Percentiles rank a stretch among this genome's conserved stretches.
Evolutionary conservation across 805 yeast species (phyloP).

Genomic region (Candida manassasensis): DNA sequence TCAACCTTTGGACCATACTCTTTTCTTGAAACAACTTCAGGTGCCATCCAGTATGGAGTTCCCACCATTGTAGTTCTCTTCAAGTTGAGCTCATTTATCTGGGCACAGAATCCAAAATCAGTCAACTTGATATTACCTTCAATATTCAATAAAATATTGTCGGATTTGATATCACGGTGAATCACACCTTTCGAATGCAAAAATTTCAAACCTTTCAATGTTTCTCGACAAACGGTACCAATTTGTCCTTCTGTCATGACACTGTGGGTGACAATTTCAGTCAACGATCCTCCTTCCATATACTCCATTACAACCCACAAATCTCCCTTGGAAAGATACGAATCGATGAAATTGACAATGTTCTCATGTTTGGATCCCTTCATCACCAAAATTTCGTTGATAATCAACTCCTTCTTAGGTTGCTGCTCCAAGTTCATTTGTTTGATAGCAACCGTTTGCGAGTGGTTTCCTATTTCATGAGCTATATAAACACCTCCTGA

Average conservation of each 20-base stretch:
- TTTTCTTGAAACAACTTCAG: constrained; percentile 92
- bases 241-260: constrained; percentile 92
- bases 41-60: constrained; percentile 99
- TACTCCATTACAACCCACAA: constrained; percentile 98
- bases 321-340: constrained; percentile 71
- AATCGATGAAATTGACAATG: constrained; percentile 90
- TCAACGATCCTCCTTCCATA: constrained; percentile 97
- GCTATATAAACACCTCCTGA: constrained; percentile 97
- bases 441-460: constrained; percentile 80
- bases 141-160: constrained; percentile 78
- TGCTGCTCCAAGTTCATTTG: constrained; percentile 94
- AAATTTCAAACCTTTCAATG: constrained; percentile 79
- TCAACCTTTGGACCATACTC: constrained; percentile 97
- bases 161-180: constrained; percentile 95
- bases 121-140: constrained; percentile 90
- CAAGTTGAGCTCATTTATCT: constrained; percentile 50
- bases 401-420: constrained; percentile 91
- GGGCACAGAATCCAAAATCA: constrained; percentile 96
- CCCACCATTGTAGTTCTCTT: constrained; percentile 99
- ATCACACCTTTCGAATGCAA: constrained; percentile 89
- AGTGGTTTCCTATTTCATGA: constrained; percentile 46
- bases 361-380: constrained; percentile 84
- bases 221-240: constrained; percentile 91
- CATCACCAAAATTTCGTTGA: constrained; percentile 95
- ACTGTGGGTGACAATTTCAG: constrained; percentile 90